Percentiles rank a stretch among this genome's conserved stretches.
These are phyloP conservation scores for Cylindrotheca closterium DNA, from an alignment of 108 stramenopile species.

Conservation along the genomic window DNA sequence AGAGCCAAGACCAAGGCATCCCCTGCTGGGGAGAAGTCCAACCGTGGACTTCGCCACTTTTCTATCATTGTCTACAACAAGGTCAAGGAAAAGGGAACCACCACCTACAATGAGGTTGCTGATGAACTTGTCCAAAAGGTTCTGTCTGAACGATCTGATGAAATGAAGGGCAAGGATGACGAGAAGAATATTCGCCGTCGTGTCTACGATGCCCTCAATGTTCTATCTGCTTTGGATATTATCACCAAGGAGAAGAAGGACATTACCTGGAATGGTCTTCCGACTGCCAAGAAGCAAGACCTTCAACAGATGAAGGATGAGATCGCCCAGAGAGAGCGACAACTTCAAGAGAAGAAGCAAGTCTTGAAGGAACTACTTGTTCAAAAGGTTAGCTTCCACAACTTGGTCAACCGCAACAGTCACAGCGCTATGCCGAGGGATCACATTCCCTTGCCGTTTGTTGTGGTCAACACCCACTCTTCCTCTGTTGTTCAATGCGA, in stretches of 20 bases:
- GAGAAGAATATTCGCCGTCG: conserved; percentile 92
- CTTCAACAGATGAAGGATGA: conserved; percentile 56
- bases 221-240: conserved; percentile 95
- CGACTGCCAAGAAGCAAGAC: conserved; percentile 45
- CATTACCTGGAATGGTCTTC: conserved; percentile 89
- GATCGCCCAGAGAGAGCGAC: conserved; percentile 25
- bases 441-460: conserved; percentile 89
- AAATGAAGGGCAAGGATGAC: conserved; percentile 66
- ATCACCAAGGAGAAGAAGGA: conserved; percentile 89
- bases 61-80: conserved; percentile 91
- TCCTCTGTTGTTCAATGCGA: conserved; percentile 90
- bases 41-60: conserved; percentile 85
- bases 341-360: conserved; percentile 67
- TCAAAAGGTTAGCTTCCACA: conserved; percentile 88
- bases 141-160: conserved; percentile 45
- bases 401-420: conserved; percentile 75
- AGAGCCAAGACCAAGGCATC: conserved; percentile 15
- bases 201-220: conserved; percentile 96
- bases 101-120: conserved; percentile 95
- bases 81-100: conserved; percentile 91
- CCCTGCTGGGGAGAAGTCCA: conserved; percentile 8
- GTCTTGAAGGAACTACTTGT: conserved; percentile 76
- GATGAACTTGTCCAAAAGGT: conserved; percentile 85
- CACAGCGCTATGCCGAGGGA: conserved; percentile 34
- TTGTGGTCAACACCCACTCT: conserved; percentile 84